phyloP scores from a whole-genome alignment of 179 eudicot species.

The Amaranthus tricolor region DNA sequence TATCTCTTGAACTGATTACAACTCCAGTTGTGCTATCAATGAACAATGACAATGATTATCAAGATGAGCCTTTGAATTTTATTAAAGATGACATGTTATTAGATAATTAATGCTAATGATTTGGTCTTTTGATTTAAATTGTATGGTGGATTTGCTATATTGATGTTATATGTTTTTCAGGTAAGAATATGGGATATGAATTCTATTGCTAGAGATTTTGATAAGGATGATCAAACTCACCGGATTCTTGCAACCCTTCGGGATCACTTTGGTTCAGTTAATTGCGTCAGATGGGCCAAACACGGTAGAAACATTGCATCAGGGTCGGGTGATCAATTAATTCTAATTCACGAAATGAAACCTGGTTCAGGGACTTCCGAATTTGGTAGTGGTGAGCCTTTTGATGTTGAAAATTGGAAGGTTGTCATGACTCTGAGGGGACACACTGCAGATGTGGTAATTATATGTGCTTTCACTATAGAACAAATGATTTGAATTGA shows the following conservation, averaged over 20 bases:
- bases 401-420: conserved; percentile 96
- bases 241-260: conserved; percentile 87
- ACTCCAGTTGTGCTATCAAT: neutral
- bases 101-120: neutral
- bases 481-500: neutral
- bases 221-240: conserved; percentile 53
- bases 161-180: conserved; percentile 34
- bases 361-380: conserved; percentile 97
- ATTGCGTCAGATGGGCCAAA: conserved; percentile 97
- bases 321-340: conserved; percentile 94
- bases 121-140: neutral
- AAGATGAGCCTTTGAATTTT: too few species aligned
- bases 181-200: conserved; percentile 94
- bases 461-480: conserved; percentile 18
- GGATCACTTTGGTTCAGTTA: conserved; percentile 95
- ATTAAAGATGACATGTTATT: neutral
- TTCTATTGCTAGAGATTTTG: conserved; percentile 54
- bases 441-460: conserved; percentile 99
- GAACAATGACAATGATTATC: too few species aligned
- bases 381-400: conserved; percentile 97
- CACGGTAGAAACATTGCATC: conserved; percentile 86
- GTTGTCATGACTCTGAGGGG: conserved; percentile 88
- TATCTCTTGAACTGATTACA: neutral
- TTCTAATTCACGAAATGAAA: conserved; percentile 78
- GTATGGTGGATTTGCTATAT: neutral